These are phyloP conservation scores for Monosporascus sp. DNA, from an alignment of 2,329 filamentous ascomycete genomes.

Conservation along the genomic window DNA sequence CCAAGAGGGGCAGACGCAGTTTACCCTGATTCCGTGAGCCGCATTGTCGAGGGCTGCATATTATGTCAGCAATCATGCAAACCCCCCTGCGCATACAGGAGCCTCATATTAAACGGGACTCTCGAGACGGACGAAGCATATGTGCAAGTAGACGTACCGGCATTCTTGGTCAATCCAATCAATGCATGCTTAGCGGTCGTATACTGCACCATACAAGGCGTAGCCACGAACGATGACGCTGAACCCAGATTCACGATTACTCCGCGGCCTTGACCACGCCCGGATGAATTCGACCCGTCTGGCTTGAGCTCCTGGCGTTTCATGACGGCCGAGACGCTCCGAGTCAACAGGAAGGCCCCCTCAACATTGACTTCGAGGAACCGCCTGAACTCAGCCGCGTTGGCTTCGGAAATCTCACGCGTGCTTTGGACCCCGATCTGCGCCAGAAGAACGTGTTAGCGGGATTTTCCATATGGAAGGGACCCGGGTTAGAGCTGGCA, in stretches of 20 bases:
- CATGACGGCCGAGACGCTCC: not conserved
- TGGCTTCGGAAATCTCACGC: not conserved
- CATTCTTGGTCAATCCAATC: not conserved
- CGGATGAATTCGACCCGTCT: not conserved
- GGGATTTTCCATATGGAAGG: too few relatives aligned
- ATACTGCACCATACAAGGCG: not conserved
- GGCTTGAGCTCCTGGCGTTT: not conserved
- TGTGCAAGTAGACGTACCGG: not conserved
- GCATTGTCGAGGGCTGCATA: constrained; percentile 21
- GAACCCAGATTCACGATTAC: not conserved
- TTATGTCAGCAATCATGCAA: not conserved
- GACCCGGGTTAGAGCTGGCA: too few relatives aligned
- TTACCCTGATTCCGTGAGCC: constrained; percentile 24
- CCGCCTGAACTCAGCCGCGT: not conserved
- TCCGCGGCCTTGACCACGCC: not conserved
- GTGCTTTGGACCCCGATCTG: not conserved
- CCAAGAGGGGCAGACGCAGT: constrained; percentile 27
- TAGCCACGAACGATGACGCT: not conserved
- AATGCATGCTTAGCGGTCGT: constrained; percentile 1
- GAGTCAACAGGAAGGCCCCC: constrained; percentile 1
- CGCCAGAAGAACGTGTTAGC: too few relatives aligned
- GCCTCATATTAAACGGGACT: too few relatives aligned
- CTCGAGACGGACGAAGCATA: not conserved
- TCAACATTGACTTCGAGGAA: not conserved
- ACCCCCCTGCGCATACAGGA: too few relatives aligned